Evolutionary conservation across 2,329 filamentous ascomycete species (phyloP).

Genomic region (Emericellopsis atlantica): DNA sequence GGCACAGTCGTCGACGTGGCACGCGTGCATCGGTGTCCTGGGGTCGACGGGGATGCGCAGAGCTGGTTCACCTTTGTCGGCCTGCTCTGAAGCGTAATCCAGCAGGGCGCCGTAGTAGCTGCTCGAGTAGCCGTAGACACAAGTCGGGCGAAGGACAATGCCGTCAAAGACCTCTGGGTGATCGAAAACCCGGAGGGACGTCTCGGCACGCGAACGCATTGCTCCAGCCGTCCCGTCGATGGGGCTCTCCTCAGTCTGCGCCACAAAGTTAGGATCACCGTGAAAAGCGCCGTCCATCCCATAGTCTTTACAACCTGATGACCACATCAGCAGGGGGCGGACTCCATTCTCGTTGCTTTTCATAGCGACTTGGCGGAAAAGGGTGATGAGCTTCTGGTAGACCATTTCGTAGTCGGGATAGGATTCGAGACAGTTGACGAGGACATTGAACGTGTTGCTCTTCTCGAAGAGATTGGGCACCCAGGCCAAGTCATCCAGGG

Average conservation of each 20-base stretch:
- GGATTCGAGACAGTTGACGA: slow-evolving; percentile 29
- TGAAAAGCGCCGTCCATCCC: slow-evolving; percentile 19
- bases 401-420: slow-evolving; percentile 24
- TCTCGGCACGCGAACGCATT: slow-evolving; percentile 14
- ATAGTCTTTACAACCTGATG: slow-evolving; percentile 38
- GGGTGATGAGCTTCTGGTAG: slow-evolving; percentile 19
- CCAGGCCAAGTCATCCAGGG: slow-evolving; percentile 17
- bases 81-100: slow-evolving; percentile 15
- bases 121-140: slow-evolving; percentile 29
- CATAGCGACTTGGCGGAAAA: slow-evolving; percentile 19
- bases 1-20: slow-evolving; percentile 36
- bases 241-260: slow-evolving; percentile 29
- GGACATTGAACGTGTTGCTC: slow-evolving; percentile 22
- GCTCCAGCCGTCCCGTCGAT: slow-evolving; percentile 16
- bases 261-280: slow-evolving; percentile 17
- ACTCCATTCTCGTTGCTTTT: slow-evolving; percentile 18
- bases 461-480: slow-evolving; percentile 12
- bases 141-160: slow-evolving; percentile 30
- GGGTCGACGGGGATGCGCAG: slow-evolving; percentile 19
- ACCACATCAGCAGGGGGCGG: slow-evolving; percentile 28
- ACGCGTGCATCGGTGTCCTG: slow-evolving; percentile 27
- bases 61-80: slow-evolving; percentile 5
- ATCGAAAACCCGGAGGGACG: slow-evolving; percentile 21
- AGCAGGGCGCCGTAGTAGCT: slow-evolving; percentile 30
- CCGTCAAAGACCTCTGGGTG: slow-evolving; percentile 25